A percentile compares a stretch with the other conserved stretches of the same genome.
Evolutionary conservation across 768 basidiomycete genomes (phyloP).

Genomic region (Mrakia hoshinonis): DNA sequence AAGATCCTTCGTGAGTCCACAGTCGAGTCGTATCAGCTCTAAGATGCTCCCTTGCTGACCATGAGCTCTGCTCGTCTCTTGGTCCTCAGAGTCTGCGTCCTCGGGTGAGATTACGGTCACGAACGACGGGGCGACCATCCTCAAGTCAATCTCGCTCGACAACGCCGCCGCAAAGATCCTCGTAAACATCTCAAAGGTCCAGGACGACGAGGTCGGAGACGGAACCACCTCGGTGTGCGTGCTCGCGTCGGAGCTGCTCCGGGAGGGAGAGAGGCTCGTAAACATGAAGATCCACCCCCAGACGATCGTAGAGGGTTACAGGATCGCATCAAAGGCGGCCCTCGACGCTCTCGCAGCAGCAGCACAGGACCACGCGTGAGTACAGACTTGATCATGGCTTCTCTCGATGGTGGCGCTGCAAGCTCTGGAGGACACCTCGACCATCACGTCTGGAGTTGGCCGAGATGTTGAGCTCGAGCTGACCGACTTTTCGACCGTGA

Average conservation of each 20-base stretch:
- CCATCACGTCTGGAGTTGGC: not conserved
- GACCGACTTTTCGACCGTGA: constrained; percentile 8
- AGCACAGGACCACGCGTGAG: constrained; percentile 75
- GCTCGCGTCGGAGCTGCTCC: constrained; percentile 75
- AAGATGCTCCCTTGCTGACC: too few species aligned
- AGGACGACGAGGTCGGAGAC: constrained; percentile 98
- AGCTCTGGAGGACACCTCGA: not conserved
- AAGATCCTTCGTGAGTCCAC: constrained; percentile 66
- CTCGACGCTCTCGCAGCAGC: constrained; percentile 72
- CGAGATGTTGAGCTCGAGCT: constrained; percentile 1
- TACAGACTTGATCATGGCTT: constrained; percentile 22
- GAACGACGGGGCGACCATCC: constrained; percentile 96
- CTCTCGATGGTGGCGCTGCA: not conserved
- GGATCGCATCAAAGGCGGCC: constrained; percentile 79
- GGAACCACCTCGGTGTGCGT: constrained; percentile 70
- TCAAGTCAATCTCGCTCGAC: constrained; percentile 94
- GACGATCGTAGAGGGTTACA: constrained; percentile 92
- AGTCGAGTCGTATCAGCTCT: not conserved
- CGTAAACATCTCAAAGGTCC: constrained; percentile 99
- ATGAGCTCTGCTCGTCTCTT: not conserved
- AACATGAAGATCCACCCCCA: constrained; percentile 87
- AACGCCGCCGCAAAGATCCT: constrained; percentile 98
- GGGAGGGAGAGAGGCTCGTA: constrained; percentile 93
- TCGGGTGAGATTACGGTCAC: constrained; percentile 91
- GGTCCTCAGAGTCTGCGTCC: constrained; percentile 47